These are phyloP conservation scores for Athelia psychrophila DNA, from an alignment of 1,284 basidiomycete genomes.

Conservation along the genomic window DNA sequence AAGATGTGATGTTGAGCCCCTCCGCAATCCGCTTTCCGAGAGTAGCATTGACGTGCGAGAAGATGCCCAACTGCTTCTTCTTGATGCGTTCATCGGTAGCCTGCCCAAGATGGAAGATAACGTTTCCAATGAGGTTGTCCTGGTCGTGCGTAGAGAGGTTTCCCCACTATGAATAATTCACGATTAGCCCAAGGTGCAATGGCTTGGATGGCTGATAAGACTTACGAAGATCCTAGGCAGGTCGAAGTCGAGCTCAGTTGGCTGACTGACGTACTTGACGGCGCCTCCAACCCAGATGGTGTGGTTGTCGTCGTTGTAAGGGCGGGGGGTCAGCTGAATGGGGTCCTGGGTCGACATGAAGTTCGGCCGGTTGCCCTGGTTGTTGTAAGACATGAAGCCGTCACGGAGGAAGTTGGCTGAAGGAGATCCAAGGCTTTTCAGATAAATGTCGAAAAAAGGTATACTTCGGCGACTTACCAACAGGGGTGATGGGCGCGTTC, in stretches of 20 bases:
- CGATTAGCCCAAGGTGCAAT: not conserved
- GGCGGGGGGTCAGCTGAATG: slow-evolving; percentile 10
- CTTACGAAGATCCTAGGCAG: slow-evolving; percentile 20
- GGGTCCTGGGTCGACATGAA: slow-evolving; percentile 19
- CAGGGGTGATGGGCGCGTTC: slow-evolving; percentile 17
- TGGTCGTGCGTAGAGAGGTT: slow-evolving; percentile 15
- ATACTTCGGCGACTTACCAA: slow-evolving; percentile 8
- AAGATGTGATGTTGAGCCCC: slow-evolving; percentile 12
- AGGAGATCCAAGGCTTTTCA: not conserved
- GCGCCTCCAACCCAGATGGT: slow-evolving; percentile 21
- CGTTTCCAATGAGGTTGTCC: slow-evolving; percentile 14
- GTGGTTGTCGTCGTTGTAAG: slow-evolving; percentile 21
- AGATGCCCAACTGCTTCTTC: slow-evolving; percentile 16
- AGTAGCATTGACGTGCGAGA: slow-evolving; percentile 19
- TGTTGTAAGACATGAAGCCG: slow-evolving; percentile 17
- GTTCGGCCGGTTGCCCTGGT: slow-evolving; percentile 19
- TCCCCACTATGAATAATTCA: slow-evolving; percentile 12
- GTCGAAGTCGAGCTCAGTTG: slow-evolving; percentile 19
- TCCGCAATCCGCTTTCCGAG: slow-evolving; percentile 17
- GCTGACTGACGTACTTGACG: slow-evolving; percentile 18
- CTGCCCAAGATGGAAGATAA: slow-evolving; percentile 15
- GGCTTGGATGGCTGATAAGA: not conserved
- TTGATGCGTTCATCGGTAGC: slow-evolving; percentile 9
- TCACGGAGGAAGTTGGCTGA: slow-evolving; percentile 19
- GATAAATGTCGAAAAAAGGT: not conserved